phyloP scores from a whole-genome alignment of 345 rosid genomes.

The Gossypioides kirkii region DNA sequence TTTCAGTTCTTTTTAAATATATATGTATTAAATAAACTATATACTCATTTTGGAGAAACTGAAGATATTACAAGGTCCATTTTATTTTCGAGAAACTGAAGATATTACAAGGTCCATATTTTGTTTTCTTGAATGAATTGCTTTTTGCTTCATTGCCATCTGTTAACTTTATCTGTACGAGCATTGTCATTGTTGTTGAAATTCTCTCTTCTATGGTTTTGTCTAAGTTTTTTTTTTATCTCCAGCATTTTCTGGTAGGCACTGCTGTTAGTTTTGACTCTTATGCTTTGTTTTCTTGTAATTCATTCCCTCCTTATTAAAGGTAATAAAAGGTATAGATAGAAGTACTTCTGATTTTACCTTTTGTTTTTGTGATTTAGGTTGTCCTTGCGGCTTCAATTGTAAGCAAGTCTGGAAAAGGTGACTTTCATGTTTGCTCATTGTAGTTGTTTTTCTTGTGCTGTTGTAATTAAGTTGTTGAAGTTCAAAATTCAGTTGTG shows the following conservation, averaged over 20 bases:
- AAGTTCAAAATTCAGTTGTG: neutral
- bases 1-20: neutral
- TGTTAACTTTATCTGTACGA: no score
- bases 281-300: no score
- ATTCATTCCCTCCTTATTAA: no score
- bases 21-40: neutral
- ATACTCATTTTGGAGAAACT: neutral
- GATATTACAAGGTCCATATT: neutral
- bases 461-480: neutral
- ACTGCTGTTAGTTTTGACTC: no score
- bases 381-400: constrained; percentile 92
- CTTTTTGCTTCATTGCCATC: neutral
- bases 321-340: no score
- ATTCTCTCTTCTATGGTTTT: no score
- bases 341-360: neutral
- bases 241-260: no score
- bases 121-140: neutral
- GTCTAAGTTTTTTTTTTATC: no score
- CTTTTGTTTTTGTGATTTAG: constrained; percentile 30
- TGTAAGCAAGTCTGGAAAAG: constrained; percentile 89
- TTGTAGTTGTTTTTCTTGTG: neutral
- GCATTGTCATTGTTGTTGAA: no score
- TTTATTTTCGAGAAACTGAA: neutral
- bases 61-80: neutral
- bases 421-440: constrained; percentile 33